phyloP scores from a whole-genome alignment of 306 rosid genomes.

The Glycine latifolia region DNA sequence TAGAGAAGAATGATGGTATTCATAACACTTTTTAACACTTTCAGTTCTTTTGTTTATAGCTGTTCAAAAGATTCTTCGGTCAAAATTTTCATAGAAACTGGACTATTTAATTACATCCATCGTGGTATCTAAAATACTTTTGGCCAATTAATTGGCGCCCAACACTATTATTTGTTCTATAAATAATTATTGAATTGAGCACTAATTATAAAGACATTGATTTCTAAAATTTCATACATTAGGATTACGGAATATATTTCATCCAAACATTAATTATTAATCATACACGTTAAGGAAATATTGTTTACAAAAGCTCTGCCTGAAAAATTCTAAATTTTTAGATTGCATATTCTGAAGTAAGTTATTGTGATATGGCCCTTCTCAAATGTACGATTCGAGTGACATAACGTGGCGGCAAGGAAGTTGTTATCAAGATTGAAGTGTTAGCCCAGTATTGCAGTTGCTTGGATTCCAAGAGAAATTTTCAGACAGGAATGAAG shows the following conservation, averaged over 20 bases:
- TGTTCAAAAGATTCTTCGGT: neutral
- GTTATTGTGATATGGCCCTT: neutral
- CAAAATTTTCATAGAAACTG: too few species aligned
- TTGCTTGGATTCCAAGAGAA: slow-evolving; percentile 33
- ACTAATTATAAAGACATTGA: neutral
- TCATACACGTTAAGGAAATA: neutral
- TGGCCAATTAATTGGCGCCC: too few species aligned
- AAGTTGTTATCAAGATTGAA: neutral
- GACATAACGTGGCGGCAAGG: neutral
- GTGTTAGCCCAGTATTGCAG: slow-evolving; percentile 5
- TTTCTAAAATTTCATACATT: neutral
- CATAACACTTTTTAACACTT: neutral
- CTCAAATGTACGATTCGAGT: neutral
- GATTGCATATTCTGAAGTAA: neutral
- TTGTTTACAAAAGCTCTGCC: neutral
- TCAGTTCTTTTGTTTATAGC: neutral
- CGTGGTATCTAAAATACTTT: too few species aligned
- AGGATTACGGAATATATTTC: neutral
- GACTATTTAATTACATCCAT: too few species aligned
- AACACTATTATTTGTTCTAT: neutral
- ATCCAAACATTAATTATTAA: neutral
- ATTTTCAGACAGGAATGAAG: slow-evolving; percentile 8
- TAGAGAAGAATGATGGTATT: neutral
- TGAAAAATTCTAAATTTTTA: neutral
- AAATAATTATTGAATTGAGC: neutral